A percentile compares a stretch with the other conserved stretches of the same genome.
Evolutionary conservation across 305 asterid genomes (phyloP).

Genomic region (Rubia balearica): DNA sequence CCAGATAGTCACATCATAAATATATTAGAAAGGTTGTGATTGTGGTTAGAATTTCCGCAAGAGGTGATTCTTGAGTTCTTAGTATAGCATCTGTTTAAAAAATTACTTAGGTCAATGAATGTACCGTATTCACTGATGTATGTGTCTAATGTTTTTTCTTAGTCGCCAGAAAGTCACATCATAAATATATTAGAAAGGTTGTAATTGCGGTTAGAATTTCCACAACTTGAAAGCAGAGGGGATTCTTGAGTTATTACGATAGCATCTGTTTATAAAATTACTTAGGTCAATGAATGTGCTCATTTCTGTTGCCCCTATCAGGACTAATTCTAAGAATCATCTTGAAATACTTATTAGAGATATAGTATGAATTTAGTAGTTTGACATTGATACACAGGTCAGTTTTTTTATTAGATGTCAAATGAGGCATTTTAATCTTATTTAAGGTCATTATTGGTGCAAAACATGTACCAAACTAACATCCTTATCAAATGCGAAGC

Average conservation of each 20-base stretch:
- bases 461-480: conserved; percentile 7
- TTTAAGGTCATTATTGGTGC: conserved; percentile 6
- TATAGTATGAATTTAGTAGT: background rate
- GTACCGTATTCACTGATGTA: background rate
- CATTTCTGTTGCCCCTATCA: background rate
- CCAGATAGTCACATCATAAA: background rate
- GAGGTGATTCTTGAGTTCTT: background rate
- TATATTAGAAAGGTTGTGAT: background rate
- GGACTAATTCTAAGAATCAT: background rate
- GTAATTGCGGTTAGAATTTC: background rate
- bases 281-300: conserved; percentile 7
- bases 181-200: background rate
- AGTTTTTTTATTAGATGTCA: background rate
- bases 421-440: background rate
- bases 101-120: conserved; percentile 5
- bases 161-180: background rate
- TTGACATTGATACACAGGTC: background rate
- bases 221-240: conserved; percentile 3
- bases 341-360: background rate
- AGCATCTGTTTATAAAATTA: background rate
- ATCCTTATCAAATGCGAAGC: background rate
- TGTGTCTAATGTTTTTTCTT: background rate
- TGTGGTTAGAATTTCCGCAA: background rate
- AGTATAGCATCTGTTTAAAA: background rate
- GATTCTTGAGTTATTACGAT: background rate